Evolutionary conservation across 106 monocot genomes (phyloP).

Genomic region (Iris macrosiphon): DNA sequence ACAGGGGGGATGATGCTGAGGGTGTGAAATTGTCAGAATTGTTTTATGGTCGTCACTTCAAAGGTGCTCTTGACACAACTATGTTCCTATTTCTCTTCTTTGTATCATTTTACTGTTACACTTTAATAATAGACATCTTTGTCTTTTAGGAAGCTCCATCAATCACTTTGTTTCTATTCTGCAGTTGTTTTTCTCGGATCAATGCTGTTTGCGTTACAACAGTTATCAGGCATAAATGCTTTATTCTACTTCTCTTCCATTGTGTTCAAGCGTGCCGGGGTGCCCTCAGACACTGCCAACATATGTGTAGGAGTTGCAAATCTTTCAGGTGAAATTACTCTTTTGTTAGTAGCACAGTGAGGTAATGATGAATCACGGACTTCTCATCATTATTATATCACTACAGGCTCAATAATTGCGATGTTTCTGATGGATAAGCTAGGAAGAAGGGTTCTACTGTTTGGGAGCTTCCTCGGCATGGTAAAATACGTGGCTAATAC

Average conservation of each 20-base stretch:
- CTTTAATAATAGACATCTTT: background rate
- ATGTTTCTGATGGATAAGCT: slow-evolving; percentile 95
- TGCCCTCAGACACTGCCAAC: slow-evolving; percentile 77
- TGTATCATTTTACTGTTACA: background rate
- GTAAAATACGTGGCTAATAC: slow-evolving; percentile 21
- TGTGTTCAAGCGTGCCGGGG: slow-evolving; percentile 79
- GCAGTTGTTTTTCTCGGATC: slow-evolving; percentile 99
- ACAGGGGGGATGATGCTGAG: slow-evolving; percentile 76
- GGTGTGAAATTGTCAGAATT: slow-evolving; percentile 68
- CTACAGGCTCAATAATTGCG: slow-evolving; percentile 71
- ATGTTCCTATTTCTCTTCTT: background rate
- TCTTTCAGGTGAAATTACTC: slow-evolving; percentile 60
- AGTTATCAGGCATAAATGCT: slow-evolving; percentile 99
- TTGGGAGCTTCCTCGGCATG: slow-evolving; percentile 88
- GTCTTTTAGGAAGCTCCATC: slow-evolving; percentile 19
- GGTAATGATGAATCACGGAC: background rate
- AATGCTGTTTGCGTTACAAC: slow-evolving; percentile 94
- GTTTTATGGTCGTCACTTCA: slow-evolving; percentile 72
- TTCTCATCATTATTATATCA: background rate
- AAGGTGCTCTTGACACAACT: slow-evolving; percentile 29
- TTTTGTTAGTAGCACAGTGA: background rate
- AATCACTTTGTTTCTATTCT: slow-evolving; percentile 38
- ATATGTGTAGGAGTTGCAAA: slow-evolving; percentile 77
- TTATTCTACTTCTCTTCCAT: slow-evolving; percentile 92
- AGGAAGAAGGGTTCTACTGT: slow-evolving; percentile 70